Conservation (phyloP, 2,329 filamentous ascomycete species). For the Fusarium paranaense region DNA sequence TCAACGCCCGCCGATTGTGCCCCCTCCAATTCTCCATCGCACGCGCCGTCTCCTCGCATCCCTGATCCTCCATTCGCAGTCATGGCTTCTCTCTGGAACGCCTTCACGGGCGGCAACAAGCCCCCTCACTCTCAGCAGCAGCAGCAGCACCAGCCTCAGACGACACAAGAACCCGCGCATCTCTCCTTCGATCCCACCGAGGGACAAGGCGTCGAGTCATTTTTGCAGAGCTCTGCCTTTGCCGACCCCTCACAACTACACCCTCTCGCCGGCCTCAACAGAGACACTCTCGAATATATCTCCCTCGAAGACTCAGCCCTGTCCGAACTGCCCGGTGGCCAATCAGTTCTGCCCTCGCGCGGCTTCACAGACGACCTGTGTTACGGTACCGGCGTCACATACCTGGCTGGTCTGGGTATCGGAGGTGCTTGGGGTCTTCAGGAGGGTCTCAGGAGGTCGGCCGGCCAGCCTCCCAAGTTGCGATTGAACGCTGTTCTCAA, state of each 20-base stretch:
- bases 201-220: constrained; percentile 85
- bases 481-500: constrained; percentile 95
- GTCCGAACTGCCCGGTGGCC: constrained; percentile 85
- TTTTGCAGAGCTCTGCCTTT: constrained; percentile 80
- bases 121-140: constrained; percentile 56
- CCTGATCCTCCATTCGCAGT: constrained; percentile 35
- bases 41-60: constrained; percentile 18
- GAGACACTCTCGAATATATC: constrained; percentile 94
- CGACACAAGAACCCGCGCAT: constrained; percentile 63
- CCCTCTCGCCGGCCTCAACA: constrained; percentile 91
- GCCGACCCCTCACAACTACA: constrained; percentile 91
- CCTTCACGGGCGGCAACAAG: constrained; percentile 70
- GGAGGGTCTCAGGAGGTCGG: constrained; percentile 87
- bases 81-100: constrained; percentile 72
- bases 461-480: constrained; percentile 84
- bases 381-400: constrained; percentile 96
- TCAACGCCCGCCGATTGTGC: constrained; percentile 32
- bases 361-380: constrained; percentile 99
- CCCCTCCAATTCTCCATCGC: constrained; percentile 26
- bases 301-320: constrained; percentile 92
- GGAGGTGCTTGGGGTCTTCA: constrained; percentile 94
- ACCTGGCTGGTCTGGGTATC: constrained; percentile 84
- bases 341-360: constrained; percentile 90
- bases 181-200: constrained; percentile 77
- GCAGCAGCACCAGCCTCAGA: constrained; percentile 46